A percentile compares a stretch with the other conserved stretches of the same genome.
Evolutionary conservation across 495 filamentous ascomycete species (phyloP).

Genomic region (Penicillium coprophilum): DNA sequence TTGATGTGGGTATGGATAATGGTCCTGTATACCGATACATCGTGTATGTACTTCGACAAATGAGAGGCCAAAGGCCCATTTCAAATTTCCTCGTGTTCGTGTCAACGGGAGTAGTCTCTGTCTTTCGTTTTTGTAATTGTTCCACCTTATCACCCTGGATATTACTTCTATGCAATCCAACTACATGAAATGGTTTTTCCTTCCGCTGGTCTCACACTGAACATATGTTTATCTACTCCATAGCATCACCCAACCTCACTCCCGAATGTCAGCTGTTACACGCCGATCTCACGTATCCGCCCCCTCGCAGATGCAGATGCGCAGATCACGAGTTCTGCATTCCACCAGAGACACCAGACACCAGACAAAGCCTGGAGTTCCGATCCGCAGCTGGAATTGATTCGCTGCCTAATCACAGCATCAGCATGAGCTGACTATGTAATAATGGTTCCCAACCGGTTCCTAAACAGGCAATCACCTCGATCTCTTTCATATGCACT

Average conservation of each 20-base stretch:
- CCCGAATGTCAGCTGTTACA: slow-evolving; percentile 8
- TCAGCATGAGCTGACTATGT: not conserved
- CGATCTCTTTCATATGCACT: not conserved
- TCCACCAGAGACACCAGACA: not conserved
- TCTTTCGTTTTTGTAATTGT: not conserved
- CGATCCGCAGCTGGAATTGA: not conserved
- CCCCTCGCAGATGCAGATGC: slow-evolving; percentile 3
- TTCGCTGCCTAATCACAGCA: not conserved
- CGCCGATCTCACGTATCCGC: slow-evolving; percentile 1
- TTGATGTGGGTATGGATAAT: not conserved
- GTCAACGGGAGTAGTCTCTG: not conserved
- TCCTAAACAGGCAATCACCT: not conserved
- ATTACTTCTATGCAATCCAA: not conserved
- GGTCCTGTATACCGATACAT: not conserved
- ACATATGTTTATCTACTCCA: not conserved
- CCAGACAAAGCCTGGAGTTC: not conserved
- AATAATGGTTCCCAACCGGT: not conserved
- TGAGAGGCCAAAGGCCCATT: not conserved
- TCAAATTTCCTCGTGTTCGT: slow-evolving; percentile 3
- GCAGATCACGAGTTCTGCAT: not conserved
- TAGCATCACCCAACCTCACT: not conserved
- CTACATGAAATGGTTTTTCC: not conserved
- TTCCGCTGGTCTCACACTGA: not conserved
- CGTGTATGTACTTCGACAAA: not conserved
- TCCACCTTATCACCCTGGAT: not conserved